Evolutionary conservation across 306 rosid genomes (phyloP), one percentile per base, ranked within the genome.

Genomic region (Rosa lucieae): DNA sequence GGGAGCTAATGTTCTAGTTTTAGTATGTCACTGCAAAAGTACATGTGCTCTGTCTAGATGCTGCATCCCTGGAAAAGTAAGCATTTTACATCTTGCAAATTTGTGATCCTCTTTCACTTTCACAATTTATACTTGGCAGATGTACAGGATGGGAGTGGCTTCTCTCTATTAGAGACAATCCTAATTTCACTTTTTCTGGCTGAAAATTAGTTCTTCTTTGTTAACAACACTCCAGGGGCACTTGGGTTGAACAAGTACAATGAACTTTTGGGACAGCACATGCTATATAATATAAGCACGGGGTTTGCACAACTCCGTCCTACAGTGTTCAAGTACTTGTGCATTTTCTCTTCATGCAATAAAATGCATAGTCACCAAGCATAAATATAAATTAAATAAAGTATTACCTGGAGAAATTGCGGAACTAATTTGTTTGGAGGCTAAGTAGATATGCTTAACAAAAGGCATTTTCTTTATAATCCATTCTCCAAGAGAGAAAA

Each of bases 371-470:
- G 77, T 29, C 82, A 73, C 67, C 42, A 73, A 76, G 71, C 62
- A 80, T 53, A 44, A 15, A 48, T n/a, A 20, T 53, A 73, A 48
- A 62, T 47, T 58, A 70, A 65, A 56, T 39, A 74, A 72, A 68
- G 46, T 39, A 76, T 72, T 88, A 94, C 96, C 96, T 59, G 97
- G 98, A 87, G 98, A 92, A 82, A 92, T 85, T 21, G 98, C 97
- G 52, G 97, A 83, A 83, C 97, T 94, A 59, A 94, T 92, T 84
- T 94, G 97, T 86, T 94, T 90, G 83, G 98, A 94, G 39, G 97
- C 98, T 7, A 97, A 89, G 81, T 94, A 94, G 49, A 92, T 82
- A 79, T 94, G 96, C 87, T 88, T 89, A 74, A 94, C 93, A 77
- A 93, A 88, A 80, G 97, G 98, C 98, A 94, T 92, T 83, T 80